phyloP scores from a whole-genome alignment of 2,329 filamentous ascomycete genomes.

The Rhinocladiella similis region DNA sequence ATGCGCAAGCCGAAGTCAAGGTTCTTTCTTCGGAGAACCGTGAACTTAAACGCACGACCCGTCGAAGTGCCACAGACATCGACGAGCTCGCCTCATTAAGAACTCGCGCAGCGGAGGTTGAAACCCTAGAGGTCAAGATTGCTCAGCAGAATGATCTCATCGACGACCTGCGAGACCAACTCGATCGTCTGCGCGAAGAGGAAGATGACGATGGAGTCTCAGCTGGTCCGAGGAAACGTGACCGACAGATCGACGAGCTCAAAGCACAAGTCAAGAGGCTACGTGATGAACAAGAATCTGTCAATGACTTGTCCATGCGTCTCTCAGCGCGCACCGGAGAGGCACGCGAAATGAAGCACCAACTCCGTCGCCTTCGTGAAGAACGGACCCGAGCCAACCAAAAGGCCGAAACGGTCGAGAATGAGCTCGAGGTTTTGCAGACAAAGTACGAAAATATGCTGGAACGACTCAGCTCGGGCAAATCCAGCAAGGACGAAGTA shows the following conservation, averaged over 20 bases:
- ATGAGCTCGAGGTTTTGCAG: constrained; percentile 48
- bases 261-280: constrained; percentile 64
- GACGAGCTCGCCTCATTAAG: constrained; percentile 48
- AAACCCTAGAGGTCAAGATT: constrained; percentile 72
- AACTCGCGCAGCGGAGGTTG: constrained; percentile 51
- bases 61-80: constrained; percentile 45
- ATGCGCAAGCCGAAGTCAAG: constrained; percentile 60
- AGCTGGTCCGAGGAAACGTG: constrained; percentile 68
- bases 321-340: constrained; percentile 68
- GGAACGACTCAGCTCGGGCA: constrained; percentile 42
- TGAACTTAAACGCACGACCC: constrained; percentile 53
- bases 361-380: constrained; percentile 63
- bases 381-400: constrained; percentile 45
- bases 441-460: constrained; percentile 65
- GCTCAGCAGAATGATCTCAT: constrained; percentile 68
- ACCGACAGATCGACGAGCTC: constrained; percentile 60
- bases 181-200: constrained; percentile 51
- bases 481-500: constrained; percentile 45
- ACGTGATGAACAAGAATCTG: constrained; percentile 45
- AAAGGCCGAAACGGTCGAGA: constrained; percentile 41
- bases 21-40: constrained; percentile 55
- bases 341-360: constrained; percentile 56
- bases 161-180: constrained; percentile 45
- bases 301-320: constrained; percentile 65
- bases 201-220: constrained; percentile 67